Percentiles rank a stretch among this genome's conserved stretches.
Conservation (phyloP, 441 rosid genomes). For the Pelargonium citronellum region DNA sequence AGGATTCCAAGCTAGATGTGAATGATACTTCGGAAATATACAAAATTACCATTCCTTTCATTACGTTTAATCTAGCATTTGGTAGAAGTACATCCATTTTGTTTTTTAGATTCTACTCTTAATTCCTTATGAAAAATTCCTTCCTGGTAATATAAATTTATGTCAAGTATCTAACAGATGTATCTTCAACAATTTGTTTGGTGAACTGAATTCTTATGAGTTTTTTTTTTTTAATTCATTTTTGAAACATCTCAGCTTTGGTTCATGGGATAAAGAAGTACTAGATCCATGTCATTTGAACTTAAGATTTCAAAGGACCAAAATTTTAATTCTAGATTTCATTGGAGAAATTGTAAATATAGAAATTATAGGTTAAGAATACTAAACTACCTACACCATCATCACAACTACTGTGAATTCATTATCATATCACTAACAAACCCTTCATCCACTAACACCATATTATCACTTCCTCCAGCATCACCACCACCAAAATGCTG, state of each 20-base stretch:
- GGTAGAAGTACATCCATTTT: neutral
- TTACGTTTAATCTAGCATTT: neutral
- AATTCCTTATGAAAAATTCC: too few relatives aligned
- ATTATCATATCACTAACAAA: too few relatives aligned
- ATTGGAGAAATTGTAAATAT: neutral
- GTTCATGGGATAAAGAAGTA: neutral
- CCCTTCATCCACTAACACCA: neutral
- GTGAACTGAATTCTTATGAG: neutral
- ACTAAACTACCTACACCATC: too few relatives aligned
- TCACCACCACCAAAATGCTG: neutral
- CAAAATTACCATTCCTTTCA: neutral
- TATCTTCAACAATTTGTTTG: neutral
- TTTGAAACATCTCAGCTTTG: neutral
- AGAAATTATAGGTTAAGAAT: too few relatives aligned
- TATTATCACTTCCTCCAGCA: neutral
- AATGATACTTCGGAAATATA: neutral
- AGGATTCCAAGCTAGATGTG: neutral
- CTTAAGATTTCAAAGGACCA: neutral
- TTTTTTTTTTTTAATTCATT: too few relatives aligned
- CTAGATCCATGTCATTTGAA: neutral
- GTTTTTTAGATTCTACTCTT: neutral
- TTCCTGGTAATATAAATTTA: too few relatives aligned
- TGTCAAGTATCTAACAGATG: neutral
- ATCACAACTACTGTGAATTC: too few relatives aligned
- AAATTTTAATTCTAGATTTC: neutral